Evolutionary conservation across 2,329 filamentous ascomycete genomes (phyloP).

Genomic region (Lecanicillium sp.): DNA sequence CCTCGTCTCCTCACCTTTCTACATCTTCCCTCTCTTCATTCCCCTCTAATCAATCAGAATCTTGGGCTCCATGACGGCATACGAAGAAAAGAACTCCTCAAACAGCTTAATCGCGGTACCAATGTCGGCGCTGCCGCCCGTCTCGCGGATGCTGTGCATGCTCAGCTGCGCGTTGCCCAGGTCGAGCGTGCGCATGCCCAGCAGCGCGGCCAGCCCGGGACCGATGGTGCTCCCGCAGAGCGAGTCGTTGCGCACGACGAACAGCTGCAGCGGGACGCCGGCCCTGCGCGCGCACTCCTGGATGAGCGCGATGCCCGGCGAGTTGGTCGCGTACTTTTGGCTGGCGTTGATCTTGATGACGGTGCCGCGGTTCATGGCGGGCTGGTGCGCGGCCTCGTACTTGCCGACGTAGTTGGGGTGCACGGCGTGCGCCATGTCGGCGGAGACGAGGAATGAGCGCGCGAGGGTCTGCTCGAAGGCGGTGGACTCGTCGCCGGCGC

Average conservation of each 20-base stretch:
- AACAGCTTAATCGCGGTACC: constrained; percentile 82
- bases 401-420: constrained; percentile 92
- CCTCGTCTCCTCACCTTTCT: background rate
- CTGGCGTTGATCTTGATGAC: constrained; percentile 99
- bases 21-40: background rate
- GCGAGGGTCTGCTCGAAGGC: constrained; percentile 91
- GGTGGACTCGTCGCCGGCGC: constrained; percentile 57
- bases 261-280: constrained; percentile 84
- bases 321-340: constrained; percentile 93
- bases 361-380: constrained; percentile 92
- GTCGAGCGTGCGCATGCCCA: constrained; percentile 86
- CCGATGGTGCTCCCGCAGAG: constrained; percentile 95
- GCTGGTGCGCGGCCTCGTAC: constrained; percentile 85
- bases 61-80: constrained; percentile 72
- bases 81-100: constrained; percentile 78
- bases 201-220: constrained; percentile 83
- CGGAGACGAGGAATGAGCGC: constrained; percentile 87
- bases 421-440: constrained; percentile 95
- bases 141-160: constrained; percentile 97
- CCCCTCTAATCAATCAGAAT: constrained; percentile 69
- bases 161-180: constrained; percentile 89
- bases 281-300: constrained; percentile 74
- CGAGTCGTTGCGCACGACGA: constrained; percentile 93
- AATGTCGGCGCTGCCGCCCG: constrained; percentile 80
- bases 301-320: constrained; percentile 85